phyloP scores from a whole-genome alignment of 768 basidiomycete species.

The Bullera alba region DNA sequence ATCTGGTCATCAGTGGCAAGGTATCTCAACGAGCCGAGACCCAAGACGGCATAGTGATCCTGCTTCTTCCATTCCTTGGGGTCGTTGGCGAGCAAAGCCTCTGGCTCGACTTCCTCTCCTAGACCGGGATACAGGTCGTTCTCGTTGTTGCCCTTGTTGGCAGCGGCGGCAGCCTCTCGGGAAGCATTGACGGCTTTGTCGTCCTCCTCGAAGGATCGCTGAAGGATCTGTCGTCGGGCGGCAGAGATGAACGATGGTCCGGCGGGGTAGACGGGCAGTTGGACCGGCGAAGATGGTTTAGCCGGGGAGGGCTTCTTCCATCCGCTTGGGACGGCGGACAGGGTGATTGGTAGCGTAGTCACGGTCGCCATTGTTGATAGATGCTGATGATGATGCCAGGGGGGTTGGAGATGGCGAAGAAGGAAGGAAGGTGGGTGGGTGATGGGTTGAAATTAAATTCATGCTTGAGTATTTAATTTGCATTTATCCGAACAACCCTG shows the following conservation, averaged over 20 bases:
- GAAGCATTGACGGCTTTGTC: constrained; percentile 62
- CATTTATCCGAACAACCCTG: constrained; percentile 14
- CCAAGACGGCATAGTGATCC: constrained; percentile 95
- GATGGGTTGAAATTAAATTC: constrained; percentile 1
- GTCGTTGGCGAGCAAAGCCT: constrained; percentile 66
- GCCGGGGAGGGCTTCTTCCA: constrained; percentile 49
- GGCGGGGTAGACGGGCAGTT: constrained; percentile 64
- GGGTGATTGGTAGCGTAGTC: constrained; percentile 48
- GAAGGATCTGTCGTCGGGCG: constrained; percentile 65
- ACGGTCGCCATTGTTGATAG: constrained; percentile 41
- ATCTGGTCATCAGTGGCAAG: constrained; percentile 84
- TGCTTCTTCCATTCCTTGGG: constrained; percentile 99
- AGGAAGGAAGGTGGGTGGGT: background rate
- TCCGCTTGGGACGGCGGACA: constrained; percentile 50
- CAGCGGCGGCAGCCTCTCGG: constrained; percentile 51
- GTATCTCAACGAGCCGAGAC: constrained; percentile 82
- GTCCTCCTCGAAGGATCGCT: constrained; percentile 73
- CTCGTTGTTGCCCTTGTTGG: constrained; percentile 51
- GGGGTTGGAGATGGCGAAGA: too few species aligned
- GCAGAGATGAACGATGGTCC: constrained; percentile 83
- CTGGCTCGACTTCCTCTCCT: constrained; percentile 77
- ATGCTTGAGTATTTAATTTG: background rate
- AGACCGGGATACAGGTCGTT: constrained; percentile 83
- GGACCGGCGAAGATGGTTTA: constrained; percentile 48
- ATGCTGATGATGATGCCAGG: too few species aligned